phyloP scores from a whole-genome alignment of 805 yeast genomes.

The Zygosaccharomyces gambellarensis region DNA sequence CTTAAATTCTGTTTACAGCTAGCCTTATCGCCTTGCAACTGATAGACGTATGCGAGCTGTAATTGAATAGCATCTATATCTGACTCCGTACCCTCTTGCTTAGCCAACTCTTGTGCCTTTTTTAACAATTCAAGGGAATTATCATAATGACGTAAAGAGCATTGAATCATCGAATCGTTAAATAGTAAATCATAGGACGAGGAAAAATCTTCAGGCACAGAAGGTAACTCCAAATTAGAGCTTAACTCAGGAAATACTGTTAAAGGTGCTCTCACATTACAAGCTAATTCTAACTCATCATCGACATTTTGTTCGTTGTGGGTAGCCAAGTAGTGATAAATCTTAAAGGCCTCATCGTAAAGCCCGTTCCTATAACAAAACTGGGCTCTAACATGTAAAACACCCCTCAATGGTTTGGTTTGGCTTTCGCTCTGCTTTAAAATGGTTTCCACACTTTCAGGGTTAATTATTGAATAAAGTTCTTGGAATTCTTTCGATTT shows the following conservation, averaged over 20 bases:
- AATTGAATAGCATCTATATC: slow-evolving; percentile 60
- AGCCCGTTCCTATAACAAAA: slow-evolving; percentile 48
- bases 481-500: slow-evolving; percentile 31
- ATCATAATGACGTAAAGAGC: slow-evolving; percentile 40
- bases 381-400: slow-evolving; percentile 50
- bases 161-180: slow-evolving; percentile 55
- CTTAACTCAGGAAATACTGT: slow-evolving; percentile 39
- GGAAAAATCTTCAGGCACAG: slow-evolving; percentile 17
- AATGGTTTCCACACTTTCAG: slow-evolving; percentile 10
- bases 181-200: slow-evolving; percentile 57
- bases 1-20: slow-evolving; percentile 38
- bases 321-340: slow-evolving; percentile 47
- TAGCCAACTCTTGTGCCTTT: slow-evolving; percentile 42
- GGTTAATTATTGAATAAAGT: slow-evolving; percentile 20
- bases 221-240: slow-evolving; percentile 6
- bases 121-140: slow-evolving; percentile 42
- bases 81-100: slow-evolving; percentile 37
- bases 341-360: slow-evolving; percentile 43
- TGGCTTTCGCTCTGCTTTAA: slow-evolving; percentile 8
- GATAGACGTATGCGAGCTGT: slow-evolving; percentile 55
- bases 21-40: slow-evolving; percentile 36
- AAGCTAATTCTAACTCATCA: slow-evolving; percentile 48
- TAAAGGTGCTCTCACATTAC: slow-evolving; percentile 65
- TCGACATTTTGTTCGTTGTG: slow-evolving; percentile 33
- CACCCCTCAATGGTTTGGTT: slow-evolving; percentile 33